These are phyloP conservation scores for Talaromyces pinophilus DNA, from an alignment of 2,329 filamentous ascomycete genomes.

Conservation along the genomic window DNA sequence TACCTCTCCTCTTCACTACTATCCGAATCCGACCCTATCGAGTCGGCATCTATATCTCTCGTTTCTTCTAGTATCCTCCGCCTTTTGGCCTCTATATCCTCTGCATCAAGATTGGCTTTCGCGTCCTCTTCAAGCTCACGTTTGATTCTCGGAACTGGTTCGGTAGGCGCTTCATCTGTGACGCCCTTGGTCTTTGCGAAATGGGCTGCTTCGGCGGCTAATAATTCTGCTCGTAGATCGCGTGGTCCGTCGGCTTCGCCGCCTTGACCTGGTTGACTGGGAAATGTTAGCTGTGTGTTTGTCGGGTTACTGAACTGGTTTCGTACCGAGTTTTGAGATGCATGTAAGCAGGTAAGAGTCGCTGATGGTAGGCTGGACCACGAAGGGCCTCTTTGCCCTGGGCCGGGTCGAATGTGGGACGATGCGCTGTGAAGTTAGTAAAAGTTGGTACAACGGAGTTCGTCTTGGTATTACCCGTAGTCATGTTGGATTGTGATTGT, in stretches of 20 bases:
- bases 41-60: constrained; percentile 81
- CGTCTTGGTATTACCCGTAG: constrained; percentile 38
- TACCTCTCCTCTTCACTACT: constrained; percentile 64
- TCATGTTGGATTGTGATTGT: constrained; percentile 35
- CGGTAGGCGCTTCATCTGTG: constrained; percentile 46
- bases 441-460: neutral
- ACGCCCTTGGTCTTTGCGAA: constrained; percentile 78
- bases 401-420: constrained; percentile 95
- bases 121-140: constrained; percentile 61
- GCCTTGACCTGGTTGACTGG: constrained; percentile 81
- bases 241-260: constrained; percentile 72
- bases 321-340: constrained; percentile 80
- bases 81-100: constrained; percentile 78
- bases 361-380: constrained; percentile 93
- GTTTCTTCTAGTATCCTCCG: constrained; percentile 85
- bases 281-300: constrained; percentile 26
- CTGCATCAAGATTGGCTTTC: constrained; percentile 48
- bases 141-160: constrained; percentile 57
- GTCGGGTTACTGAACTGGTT: neutral
- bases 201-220: constrained; percentile 84
- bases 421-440: constrained; percentile 57
- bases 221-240: constrained; percentile 85
- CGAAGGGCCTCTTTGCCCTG: constrained; percentile 92
- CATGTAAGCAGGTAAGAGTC: constrained; percentile 89
- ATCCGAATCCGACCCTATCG: constrained; percentile 62